Base-by-base conservation (phyloP, 1,284 basidiomycete species). In the Peniophora sp. region DNA sequence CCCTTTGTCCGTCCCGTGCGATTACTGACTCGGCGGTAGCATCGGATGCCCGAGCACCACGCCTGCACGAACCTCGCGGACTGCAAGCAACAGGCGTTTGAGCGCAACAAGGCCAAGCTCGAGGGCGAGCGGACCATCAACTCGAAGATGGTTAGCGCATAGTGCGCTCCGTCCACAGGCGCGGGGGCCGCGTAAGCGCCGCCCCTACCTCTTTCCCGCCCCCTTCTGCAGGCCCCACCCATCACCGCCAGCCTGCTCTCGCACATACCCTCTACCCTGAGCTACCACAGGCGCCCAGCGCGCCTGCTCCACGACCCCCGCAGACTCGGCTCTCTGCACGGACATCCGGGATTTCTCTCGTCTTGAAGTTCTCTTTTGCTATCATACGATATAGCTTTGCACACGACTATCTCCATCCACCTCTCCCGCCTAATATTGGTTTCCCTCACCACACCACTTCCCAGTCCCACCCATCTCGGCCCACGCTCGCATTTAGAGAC, bases 111-210 rank as follows among this genome's bases (percentile, higher is more conserved):
- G 79, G 76, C 73, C 51, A 88, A 88, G 72, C 72, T 92, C 53
- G 89, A 91, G 74, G 81, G 81, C 58, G 89, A 92, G 69, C 80
- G 85, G 67, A 92, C 89, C n/a, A 83, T 88, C 32, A 83, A 84
- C 35, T 73, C 83, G 61, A 92, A 92, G 82, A 83, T 92, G 76
- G 81, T 84, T 52, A 83, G 80, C 48, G 85, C 84, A 65, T 91
- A 72, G 74, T 50, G 27, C 27, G 51, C 27, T 32, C 27, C 27
- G 27, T 6, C 27, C 27, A 32, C 27, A 32, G 6, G 27, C 27
- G 27, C 27, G 27, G 27, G 27, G 27, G 27, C 27, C 27, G 27
- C 27, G 27, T 32, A 32, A 32, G 27, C 24, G 43, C 49, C 51
- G 49, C 50, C 51, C 24, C 36, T 51, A 49, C 47, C 32, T 46